Conservation (phyloP, 306 rosid species). For the Cicer chorassanicum region DNA sequence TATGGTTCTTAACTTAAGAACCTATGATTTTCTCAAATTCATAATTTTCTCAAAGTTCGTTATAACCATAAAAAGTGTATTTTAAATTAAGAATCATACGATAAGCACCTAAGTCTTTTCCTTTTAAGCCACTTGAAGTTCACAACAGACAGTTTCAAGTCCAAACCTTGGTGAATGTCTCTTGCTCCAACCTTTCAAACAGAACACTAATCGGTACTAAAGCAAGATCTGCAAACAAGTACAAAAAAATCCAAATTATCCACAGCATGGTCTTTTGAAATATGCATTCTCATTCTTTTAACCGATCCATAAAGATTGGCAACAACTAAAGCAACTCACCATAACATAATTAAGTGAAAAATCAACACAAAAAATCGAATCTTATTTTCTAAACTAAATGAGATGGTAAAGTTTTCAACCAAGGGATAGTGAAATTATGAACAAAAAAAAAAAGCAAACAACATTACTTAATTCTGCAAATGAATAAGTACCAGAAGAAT, state of each 20-base stretch:
- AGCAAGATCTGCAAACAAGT: conserved; percentile 65
- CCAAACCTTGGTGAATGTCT: conserved; percentile 79
- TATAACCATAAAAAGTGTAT: too few species aligned
- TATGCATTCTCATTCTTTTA: background rate
- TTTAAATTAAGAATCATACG: too few species aligned
- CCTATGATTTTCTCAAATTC: too few species aligned
- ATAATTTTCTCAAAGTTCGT: too few species aligned
- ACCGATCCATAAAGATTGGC: conserved; percentile 14
- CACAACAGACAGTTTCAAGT: conserved; percentile 34
- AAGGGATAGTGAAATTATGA: background rate
- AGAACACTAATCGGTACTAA: conserved; percentile 64
- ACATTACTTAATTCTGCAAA: background rate
- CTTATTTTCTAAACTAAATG: background rate
- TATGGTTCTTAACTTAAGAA: too few species aligned
- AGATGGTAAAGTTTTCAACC: background rate
- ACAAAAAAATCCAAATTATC: background rate
- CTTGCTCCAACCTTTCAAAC: conserved; percentile 78
- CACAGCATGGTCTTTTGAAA: conserved; percentile 23
- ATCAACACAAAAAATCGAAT: background rate
- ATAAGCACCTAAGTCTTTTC: too few species aligned
- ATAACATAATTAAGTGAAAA: conserved; percentile 19
- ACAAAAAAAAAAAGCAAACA: background rate
- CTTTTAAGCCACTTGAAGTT: conserved; percentile 7
- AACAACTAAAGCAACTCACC: background rate
- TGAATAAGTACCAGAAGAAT: conserved; percentile 58